A percentile compares a stretch with the other conserved stretches of the same genome.
phyloP scores from a whole-genome alignment of 75 land plant species.

The Sequoia sempervirens region DNA sequence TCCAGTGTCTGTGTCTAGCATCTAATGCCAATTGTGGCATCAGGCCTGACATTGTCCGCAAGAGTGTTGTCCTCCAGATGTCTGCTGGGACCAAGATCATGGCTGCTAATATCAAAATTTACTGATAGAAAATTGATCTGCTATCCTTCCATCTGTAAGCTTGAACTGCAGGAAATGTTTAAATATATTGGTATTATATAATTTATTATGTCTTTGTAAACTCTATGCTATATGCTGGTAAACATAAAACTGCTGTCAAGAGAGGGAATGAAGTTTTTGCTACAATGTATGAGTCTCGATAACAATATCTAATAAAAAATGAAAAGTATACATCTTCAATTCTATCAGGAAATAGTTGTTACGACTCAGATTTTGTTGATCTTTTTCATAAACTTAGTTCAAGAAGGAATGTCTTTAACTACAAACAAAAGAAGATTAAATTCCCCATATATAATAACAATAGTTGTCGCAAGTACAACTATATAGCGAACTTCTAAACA shows the following conservation, averaged over 20 bases:
- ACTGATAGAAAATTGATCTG: conserved; percentile 6
- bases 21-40: not conserved
- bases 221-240: not conserved
- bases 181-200: not conserved
- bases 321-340: not conserved
- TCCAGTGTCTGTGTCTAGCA: not conserved
- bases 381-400: not conserved
- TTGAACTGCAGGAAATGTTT: conserved; percentile 5
- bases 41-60: not conserved
- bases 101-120: not conserved
- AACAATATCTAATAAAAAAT: not conserved
- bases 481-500: not conserved
- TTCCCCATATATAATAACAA: not conserved
- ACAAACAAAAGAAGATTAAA: not conserved
- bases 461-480: not conserved
- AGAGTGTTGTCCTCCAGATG: not conserved
- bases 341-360: not conserved
- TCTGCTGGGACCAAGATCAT: not conserved
- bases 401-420: not conserved
- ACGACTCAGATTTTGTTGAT: not conserved
- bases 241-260: not conserved
- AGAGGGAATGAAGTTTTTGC: not conserved
- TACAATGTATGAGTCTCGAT: not conserved
- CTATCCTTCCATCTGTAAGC: conserved; percentile 11
- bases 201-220: not conserved